Evolutionary conservation across 139 green algal genomes (phyloP).

Genomic region (Picochlorum sp.): DNA sequence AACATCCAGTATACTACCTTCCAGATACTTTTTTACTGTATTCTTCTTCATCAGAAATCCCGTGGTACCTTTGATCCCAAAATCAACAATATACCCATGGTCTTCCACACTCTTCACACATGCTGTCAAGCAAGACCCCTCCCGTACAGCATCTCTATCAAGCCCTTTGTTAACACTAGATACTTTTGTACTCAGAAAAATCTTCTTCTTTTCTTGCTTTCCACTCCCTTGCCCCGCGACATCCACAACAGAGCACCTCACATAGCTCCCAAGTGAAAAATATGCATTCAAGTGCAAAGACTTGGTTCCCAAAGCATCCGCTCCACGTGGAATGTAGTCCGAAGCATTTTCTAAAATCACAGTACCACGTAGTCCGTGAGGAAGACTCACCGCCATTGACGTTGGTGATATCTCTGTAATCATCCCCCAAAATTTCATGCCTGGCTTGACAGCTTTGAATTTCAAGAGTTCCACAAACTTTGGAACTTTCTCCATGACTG

Average conservation of each 20-base stretch:
- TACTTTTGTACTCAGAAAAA: constrained; percentile 45
- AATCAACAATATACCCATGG: constrained; percentile 71
- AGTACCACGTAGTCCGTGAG: constrained; percentile 69
- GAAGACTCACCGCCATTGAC: constrained; percentile 65
- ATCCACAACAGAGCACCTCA: constrained; percentile 48
- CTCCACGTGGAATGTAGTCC: constrained; percentile 42
- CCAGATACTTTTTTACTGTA: constrained; percentile 16
- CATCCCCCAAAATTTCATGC: constrained; percentile 61
- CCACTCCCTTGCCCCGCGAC: constrained; percentile 1
- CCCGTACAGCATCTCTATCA: constrained; percentile 15
- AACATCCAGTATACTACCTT: constrained; percentile 48
- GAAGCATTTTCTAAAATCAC: constrained; percentile 53
- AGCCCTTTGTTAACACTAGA: constrained; percentile 32
- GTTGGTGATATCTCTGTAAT: constrained; percentile 57
- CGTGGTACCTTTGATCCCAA: constrained; percentile 67
- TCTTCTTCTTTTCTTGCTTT: constrained; percentile 36
- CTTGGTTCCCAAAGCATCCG: constrained; percentile 6
- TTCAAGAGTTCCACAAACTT: constrained; percentile 78
- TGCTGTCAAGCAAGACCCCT: constrained; percentile 45
- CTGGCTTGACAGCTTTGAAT: constrained; percentile 62
- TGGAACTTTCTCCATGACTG: constrained; percentile 34
- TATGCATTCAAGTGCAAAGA: constrained; percentile 28
- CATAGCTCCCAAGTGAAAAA: constrained; percentile 67
- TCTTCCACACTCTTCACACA: constrained; percentile 79
- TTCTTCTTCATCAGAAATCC: constrained; percentile 53